These are phyloP conservation scores for Neckera pumila DNA, from an alignment of 225 moss, liverwort and hornwort genomes.

Conservation along the genomic window DNA sequence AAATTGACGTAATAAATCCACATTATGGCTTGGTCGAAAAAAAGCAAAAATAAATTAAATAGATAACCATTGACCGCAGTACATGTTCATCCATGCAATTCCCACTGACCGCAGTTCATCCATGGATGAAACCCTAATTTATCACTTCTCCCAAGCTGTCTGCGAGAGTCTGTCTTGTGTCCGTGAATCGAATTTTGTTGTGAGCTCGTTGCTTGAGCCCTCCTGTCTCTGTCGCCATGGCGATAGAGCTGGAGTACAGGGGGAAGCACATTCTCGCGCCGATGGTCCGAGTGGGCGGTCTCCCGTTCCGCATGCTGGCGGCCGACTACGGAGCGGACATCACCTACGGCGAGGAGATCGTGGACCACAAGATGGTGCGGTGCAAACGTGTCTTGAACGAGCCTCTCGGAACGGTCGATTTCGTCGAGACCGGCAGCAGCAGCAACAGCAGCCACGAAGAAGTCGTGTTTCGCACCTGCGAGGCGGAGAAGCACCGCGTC, in stretches of 20 bases:
- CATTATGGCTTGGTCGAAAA: too few relatives aligned
- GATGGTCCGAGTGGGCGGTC: slow-evolving; percentile 51
- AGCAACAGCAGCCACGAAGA: slow-evolving; percentile 26
- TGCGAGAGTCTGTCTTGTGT: too few relatives aligned
- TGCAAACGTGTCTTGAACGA: slow-evolving; percentile 26
- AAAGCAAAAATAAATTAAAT: too few relatives aligned
- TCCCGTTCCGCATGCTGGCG: slow-evolving; percentile 54
- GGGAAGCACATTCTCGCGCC: slow-evolving; percentile 45
- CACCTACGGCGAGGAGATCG: slow-evolving; percentile 52
- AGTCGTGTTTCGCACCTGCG: slow-evolving; percentile 74
- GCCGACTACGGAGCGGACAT: slow-evolving; percentile 45
- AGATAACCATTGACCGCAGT: too few relatives aligned
- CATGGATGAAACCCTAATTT: background rate
- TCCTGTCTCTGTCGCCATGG: background rate
- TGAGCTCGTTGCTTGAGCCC: background rate
- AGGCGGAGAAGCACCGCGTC: slow-evolving; percentile 63
- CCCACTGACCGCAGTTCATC: background rate
- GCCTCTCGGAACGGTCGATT: slow-evolving; percentile 74
- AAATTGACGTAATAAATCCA: too few relatives aligned
- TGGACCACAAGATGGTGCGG: slow-evolving; percentile 54
- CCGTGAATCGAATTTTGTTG: background rate
- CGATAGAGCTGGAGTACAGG: slow-evolving; percentile 31
- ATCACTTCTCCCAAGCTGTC: background rate
- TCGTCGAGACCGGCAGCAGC: slow-evolving; percentile 55
- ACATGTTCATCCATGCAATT: background rate